A percentile compares a stretch with the other conserved stretches of the same genome.
phyloP scores from a whole-genome alignment of 2,329 filamentous ascomycete species.

The Raffaelea albimanens region DNA sequence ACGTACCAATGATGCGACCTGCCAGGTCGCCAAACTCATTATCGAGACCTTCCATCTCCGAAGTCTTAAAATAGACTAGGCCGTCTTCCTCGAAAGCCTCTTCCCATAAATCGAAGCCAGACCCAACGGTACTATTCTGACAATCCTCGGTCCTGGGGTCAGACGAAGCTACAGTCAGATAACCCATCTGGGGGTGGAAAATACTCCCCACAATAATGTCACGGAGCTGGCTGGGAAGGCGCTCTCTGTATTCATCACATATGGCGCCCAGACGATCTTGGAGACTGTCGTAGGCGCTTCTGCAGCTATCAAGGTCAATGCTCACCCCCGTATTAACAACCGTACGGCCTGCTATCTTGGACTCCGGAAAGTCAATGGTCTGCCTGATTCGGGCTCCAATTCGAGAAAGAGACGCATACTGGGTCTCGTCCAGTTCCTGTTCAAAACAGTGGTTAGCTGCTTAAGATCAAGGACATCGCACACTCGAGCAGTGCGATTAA shows the following conservation, averaged over 20 bases:
- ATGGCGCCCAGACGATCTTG: constrained; percentile 62
- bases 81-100: constrained; percentile 64
- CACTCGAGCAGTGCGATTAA: no score
- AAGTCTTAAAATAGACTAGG: constrained; percentile 78
- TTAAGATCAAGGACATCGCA: no score
- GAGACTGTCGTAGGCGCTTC: constrained; percentile 68
- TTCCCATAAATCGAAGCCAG: constrained; percentile 57
- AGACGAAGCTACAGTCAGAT: constrained; percentile 63
- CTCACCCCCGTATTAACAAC: constrained; percentile 67
- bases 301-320: constrained; percentile 65
- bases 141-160: constrained; percentile 31
- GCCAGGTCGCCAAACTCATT: constrained; percentile 76
- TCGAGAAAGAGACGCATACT: constrained; percentile 42
- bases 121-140: constrained; percentile 44
- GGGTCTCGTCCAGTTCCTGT: constrained; percentile 44
- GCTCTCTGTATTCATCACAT: constrained; percentile 50
- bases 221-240: constrained; percentile 50
- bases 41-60: constrained; percentile 72
- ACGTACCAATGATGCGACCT: constrained; percentile 68
- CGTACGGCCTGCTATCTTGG: constrained; percentile 59
- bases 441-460: constrained; percentile 13
- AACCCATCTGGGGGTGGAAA: constrained; percentile 86
- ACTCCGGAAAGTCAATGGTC: constrained; percentile 72
- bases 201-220: constrained; percentile 62
- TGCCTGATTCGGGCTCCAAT: constrained; percentile 30